A percentile compares a stretch with the other conserved stretches of the same genome.
phyloP scores from a whole-genome alignment of 1,284 basidiomycete species.

The Athelia psychrophila region DNA sequence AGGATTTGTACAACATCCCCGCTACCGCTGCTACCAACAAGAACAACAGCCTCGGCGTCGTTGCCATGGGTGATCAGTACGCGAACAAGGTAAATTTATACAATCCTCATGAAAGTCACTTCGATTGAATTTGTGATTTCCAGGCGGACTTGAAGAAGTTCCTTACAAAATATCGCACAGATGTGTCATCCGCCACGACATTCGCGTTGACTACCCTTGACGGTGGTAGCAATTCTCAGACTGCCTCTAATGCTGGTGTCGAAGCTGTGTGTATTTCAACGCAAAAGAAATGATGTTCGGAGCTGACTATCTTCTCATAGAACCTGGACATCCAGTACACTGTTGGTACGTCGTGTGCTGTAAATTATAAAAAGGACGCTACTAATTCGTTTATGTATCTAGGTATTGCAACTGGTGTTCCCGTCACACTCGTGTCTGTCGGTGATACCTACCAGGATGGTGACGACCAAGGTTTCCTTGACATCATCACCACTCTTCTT shows the following conservation, averaged over 20 bases:
- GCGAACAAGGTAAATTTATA: conserved; percentile 13
- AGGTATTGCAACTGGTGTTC: conserved; percentile 27
- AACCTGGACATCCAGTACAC: conserved; percentile 26
- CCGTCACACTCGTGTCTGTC: conserved; percentile 20
- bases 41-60: conserved; percentile 25
- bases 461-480: conserved; percentile 30
- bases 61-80: conserved; percentile 28
- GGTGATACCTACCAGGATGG: conserved; percentile 15
- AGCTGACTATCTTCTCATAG: conserved; percentile 4
- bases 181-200: conserved; percentile 15
- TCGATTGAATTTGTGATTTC: not conserved
- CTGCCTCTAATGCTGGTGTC: conserved; percentile 30
- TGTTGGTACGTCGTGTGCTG: no score
- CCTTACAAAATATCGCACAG: conserved; percentile 21
- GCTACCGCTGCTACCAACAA: conserved; percentile 24
- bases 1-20: conserved; percentile 29
- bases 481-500: conserved; percentile 29
- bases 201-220: conserved; percentile 33
- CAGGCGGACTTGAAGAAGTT: conserved; percentile 27
- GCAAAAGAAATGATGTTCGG: no score
- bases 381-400: no score
- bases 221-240: conserved; percentile 42
- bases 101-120: no score
- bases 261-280: conserved; percentile 26
- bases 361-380: no score